Conservation (phyloP, 2,329 filamentous ascomycete genomes). For the Exophiala mesophila region DNA sequence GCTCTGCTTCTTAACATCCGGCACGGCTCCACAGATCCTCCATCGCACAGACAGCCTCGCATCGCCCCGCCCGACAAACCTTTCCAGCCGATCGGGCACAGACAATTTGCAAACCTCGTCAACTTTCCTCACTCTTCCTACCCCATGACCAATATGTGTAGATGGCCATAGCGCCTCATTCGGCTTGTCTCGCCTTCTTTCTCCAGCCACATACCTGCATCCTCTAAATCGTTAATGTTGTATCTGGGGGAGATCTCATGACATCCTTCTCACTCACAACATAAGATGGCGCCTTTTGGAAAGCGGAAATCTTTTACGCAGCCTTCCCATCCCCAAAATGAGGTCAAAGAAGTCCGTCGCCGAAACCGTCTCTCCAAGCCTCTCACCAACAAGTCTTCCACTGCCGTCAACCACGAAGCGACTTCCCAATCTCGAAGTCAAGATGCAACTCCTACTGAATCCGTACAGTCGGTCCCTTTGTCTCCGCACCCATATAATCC, state of each 20-base stretch:
- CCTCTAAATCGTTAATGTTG: no score
- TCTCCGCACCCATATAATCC: constrained; percentile 10
- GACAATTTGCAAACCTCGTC: no score
- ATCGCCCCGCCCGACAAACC: neutral
- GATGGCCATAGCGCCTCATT: no score
- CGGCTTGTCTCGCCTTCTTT: no score
- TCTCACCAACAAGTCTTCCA: constrained; percentile 18
- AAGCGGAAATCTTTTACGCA: constrained; percentile 14
- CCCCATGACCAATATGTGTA: no score
- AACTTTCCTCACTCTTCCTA: no score
- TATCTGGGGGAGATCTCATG: no score
- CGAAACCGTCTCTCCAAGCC: constrained; percentile 27
- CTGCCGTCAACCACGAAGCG: neutral
- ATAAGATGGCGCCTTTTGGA: constrained; percentile 16
- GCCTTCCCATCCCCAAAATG: neutral
- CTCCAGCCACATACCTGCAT: no score
- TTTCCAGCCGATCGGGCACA: neutral
- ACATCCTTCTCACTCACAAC: no score
- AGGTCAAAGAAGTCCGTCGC: constrained; percentile 17
- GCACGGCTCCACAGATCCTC: no score
- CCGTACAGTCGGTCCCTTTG: constrained; percentile 7
- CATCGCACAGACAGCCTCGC: neutral
- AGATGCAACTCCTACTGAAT: constrained; percentile 12
- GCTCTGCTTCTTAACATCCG: no score
- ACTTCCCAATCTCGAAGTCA: constrained; percentile 1